Evolutionary conservation across 2,329 filamentous ascomycete genomes (phyloP).

Genomic region (Phyllosticta citriasiana): DNA sequence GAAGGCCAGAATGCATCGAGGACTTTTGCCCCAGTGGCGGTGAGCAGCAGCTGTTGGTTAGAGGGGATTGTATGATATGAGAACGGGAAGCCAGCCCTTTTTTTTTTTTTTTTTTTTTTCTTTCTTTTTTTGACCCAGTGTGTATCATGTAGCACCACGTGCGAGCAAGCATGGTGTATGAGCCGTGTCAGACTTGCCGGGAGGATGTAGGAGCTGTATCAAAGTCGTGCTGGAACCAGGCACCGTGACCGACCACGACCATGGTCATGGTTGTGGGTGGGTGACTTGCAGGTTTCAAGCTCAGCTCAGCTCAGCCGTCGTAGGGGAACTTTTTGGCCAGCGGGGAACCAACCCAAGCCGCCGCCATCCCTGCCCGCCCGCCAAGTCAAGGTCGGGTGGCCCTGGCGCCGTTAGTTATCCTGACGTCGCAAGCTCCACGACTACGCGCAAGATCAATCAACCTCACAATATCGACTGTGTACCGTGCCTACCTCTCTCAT

Average conservation of each 20-base stretch:
- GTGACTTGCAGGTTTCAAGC: background rate
- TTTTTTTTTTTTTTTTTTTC: background rate
- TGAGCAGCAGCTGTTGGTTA: background rate
- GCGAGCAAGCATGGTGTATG: too few relatives aligned
- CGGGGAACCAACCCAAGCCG: background rate
- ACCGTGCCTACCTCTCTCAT: background rate
- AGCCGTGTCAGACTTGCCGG: too few relatives aligned
- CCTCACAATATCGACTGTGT: slow-evolving; percentile 1
- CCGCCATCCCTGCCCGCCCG: background rate
- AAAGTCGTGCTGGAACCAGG: background rate
- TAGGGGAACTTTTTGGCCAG: background rate
- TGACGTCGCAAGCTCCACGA: slow-evolving; percentile 4
- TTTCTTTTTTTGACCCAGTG: background rate
- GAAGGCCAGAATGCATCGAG: background rate
- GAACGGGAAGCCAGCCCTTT: background rate
- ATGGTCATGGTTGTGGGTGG: background rate
- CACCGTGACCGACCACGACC: background rate
- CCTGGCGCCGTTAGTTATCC: background rate
- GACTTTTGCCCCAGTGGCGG: background rate
- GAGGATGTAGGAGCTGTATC: background rate
- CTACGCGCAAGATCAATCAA: slow-evolving; percentile 4
- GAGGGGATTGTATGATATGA: background rate
- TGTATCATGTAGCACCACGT: background rate
- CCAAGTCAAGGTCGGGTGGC: background rate
- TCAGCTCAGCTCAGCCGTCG: background rate